A percentile compares a stretch with the other conserved stretches of the same genome.
Conservation (phyloP, 768 basidiomycete genomes). For the Pulveroboletus ravenelii region DNA sequence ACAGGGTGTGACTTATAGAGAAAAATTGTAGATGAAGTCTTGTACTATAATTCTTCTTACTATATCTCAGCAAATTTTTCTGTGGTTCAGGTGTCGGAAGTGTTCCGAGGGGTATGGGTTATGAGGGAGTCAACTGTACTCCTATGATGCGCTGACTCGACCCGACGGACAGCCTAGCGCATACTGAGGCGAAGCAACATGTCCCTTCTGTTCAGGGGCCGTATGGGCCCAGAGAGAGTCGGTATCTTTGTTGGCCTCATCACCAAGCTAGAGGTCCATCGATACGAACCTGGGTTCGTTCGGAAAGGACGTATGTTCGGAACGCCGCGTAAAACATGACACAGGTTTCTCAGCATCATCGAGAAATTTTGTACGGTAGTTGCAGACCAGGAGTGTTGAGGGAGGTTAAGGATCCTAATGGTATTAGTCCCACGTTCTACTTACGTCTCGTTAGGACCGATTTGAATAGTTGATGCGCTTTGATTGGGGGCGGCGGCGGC, state of each 20-base stretch:
- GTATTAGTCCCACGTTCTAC: slow-evolving; percentile 20
- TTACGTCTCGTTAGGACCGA: slow-evolving; percentile 18
- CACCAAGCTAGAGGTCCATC: slow-evolving; percentile 43
- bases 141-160: slow-evolving; percentile 35
- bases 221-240: slow-evolving; percentile 32
- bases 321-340: slow-evolving; percentile 41
- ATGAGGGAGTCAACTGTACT: no score
- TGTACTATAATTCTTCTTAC: no score
- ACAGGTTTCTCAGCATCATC: slow-evolving; percentile 18
- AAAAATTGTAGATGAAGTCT: no score
- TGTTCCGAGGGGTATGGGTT: no score
- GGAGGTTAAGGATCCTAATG: slow-evolving; percentile 13
- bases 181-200: slow-evolving; percentile 37
- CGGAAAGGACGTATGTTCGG: slow-evolving; percentile 20
- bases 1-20: no score
- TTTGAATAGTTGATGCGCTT: slow-evolving; percentile 24
- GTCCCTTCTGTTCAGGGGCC: background rate
- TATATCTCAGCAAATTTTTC: no score
- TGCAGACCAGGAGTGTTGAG: slow-evolving; percentile 16
- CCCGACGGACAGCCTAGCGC: slow-evolving; percentile 54
- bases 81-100: no score
- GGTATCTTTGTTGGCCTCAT: slow-evolving; percentile 49
- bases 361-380: slow-evolving; percentile 23
- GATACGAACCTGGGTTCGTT: slow-evolving; percentile 31
- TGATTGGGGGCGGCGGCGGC: background rate